Base-by-base conservation (phyloP, 352 stramenopile species). In the Blastocystis hominis region DNA sequence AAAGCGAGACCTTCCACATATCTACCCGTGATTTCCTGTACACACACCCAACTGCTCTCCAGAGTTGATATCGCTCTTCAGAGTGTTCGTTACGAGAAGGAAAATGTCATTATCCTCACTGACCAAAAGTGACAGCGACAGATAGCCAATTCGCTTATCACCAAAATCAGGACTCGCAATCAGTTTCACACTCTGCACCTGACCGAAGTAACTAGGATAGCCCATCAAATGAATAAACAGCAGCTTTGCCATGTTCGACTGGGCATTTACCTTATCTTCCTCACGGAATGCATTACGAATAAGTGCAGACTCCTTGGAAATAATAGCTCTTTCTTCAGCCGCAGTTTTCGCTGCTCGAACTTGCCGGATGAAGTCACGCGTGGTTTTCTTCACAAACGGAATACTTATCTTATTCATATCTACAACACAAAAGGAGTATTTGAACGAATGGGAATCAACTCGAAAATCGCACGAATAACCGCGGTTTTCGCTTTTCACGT, bases 201-300 rank as follows among this genome's bases (percentile, higher is more conserved):
- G 96, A 46, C 96, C 97, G 91, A 98, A 99, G 91, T 99, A 96
- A 75, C 95, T 98, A 68, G 96, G 95, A 90, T 99, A 99, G n/a
- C 96, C 96, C 34, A 99, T 92, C 96, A 99, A 98, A 92, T 99
- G 97, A 91, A 99, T 98, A 90, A 98, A 99, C 2, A 99, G 91
- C 79, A 99, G 91, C 90, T 99, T 99, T 61, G 96, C 96, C 61
- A 99, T 96, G 90, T 99, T 99, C 59, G 96, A 94, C 90, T 98
- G 95, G 68, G 95, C 94, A 91, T 97, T 98, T 89, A 97, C 93
- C 89, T 93, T 96, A 90, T 96, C 93, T 86, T 97, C 93, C 79
- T 98, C 96, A 88, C 97, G 98, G 91, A 99, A 98, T 9, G 96
- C 96, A 34, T 96, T 99, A 88, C 97, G 94, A 90, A 99, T 99